These are phyloP conservation scores for Vaccinium vitisidaea DNA, from an alignment of 148 eudicot species.

Conservation along the genomic window DNA sequence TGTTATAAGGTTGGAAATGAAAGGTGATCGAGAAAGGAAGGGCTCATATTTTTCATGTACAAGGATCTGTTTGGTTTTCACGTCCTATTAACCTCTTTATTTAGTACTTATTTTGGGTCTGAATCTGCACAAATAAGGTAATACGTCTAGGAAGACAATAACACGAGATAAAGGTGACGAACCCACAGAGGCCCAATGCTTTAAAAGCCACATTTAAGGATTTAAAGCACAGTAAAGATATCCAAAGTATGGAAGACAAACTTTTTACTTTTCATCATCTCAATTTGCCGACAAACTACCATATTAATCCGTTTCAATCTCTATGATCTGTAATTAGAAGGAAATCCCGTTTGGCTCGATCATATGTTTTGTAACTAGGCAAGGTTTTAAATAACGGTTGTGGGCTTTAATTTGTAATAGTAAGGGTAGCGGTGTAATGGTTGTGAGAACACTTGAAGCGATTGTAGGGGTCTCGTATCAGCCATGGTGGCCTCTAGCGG, in stretches of 20 bases:
- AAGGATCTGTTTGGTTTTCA: background rate
- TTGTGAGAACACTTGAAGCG: background rate
- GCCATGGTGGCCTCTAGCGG: background rate
- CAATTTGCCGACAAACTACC: background rate
- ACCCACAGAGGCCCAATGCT: background rate
- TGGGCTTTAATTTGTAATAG: too few relatives aligned
- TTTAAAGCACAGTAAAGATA: background rate
- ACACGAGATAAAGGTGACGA: background rate
- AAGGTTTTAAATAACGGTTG: background rate
- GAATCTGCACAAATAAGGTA: background rate
- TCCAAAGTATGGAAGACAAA: background rate
- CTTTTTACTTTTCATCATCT: background rate
- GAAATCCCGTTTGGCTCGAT: too few relatives aligned
- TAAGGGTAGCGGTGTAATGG: background rate
- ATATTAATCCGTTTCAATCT: background rate
- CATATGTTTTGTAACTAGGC: background rate
- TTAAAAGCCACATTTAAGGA: background rate
- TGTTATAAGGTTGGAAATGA: background rate
- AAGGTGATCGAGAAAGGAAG: background rate
- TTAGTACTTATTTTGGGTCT: background rate
- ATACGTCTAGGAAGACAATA: background rate
- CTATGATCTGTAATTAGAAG: background rate
- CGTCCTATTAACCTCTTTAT: background rate
- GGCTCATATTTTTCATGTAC: background rate
- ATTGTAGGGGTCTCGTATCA: background rate